Percentiles rank a stretch among this genome's conserved stretches.
Evolutionary conservation across 495 filamentous ascomycete genomes (phyloP).

Genomic region (Trichoderma reesei): DNA sequence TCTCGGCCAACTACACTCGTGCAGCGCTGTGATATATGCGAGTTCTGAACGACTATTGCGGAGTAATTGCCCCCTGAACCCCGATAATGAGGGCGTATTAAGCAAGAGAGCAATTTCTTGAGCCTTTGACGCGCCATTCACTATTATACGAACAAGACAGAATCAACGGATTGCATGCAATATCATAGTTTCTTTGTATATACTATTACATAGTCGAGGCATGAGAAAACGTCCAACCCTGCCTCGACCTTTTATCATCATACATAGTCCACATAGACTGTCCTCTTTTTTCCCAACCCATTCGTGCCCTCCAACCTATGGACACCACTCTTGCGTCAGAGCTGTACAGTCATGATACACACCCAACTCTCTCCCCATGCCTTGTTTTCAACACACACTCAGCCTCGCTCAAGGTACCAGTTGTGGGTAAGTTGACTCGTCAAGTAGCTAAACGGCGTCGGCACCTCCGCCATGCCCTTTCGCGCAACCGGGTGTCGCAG

Average conservation of each 20-base stretch:
- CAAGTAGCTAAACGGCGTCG: constrained; percentile 62
- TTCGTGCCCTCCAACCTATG: not conserved
- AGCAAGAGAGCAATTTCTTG: no score
- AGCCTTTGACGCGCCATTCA: not conserved
- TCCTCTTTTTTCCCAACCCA: not conserved
- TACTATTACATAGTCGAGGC: not conserved
- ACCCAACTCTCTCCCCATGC: not conserved
- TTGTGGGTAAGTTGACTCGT: constrained; percentile 70
- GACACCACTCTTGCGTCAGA: not conserved
- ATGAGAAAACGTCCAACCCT: not conserved
- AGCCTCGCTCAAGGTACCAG: constrained; percentile 87
- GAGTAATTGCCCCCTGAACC: no score
- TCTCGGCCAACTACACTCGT: no score
- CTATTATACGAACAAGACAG: not conserved
- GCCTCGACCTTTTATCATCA: not conserved
- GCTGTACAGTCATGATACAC: not conserved
- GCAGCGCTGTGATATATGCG: no score
- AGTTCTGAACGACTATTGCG: no score
- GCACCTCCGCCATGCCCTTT: constrained; percentile 79
- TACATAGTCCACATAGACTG: constrained; percentile 6
- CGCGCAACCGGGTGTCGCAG: constrained; percentile 90
- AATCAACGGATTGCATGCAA: not conserved
- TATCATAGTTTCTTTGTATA: not conserved
- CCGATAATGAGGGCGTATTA: no score
- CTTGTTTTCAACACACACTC: not conserved